Conservation (phyloP, 331 rosid genomes). For the Malus hybrid region DNA sequence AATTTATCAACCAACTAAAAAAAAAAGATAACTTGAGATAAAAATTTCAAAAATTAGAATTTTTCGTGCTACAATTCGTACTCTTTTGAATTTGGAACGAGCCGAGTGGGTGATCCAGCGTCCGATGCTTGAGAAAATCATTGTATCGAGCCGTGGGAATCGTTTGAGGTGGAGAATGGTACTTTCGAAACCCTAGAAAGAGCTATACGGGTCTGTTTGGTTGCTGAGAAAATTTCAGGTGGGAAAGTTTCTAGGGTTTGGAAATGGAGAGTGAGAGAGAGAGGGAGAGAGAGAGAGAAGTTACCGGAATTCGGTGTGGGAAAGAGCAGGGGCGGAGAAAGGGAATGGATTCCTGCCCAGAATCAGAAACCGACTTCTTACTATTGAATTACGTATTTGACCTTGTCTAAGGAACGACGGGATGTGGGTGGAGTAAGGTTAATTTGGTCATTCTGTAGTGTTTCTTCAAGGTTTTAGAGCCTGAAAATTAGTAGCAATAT, state of each 20-base stretch:
- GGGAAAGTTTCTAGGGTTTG: not conserved
- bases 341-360: not conserved
- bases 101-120: slow-evolving; percentile 21
- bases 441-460: not conserved
- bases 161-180: not conserved
- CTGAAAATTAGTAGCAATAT: not conserved
- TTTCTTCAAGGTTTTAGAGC: not conserved
- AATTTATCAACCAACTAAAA: not conserved
- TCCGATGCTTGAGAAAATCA: slow-evolving; percentile 30
- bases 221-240: not conserved
- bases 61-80: not conserved
- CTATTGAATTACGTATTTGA: not conserved
- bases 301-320: not conserved
- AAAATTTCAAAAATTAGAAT: not conserved
- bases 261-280: not conserved
- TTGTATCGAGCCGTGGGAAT: not conserved
- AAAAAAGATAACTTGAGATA: not conserved
- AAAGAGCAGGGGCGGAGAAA: not conserved
- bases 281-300: not conserved
- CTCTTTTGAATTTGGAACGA: slow-evolving; percentile 15
- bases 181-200: not conserved
- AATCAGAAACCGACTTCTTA: not conserved
- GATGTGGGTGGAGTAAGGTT: not conserved
- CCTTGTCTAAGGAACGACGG: not conserved
- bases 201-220: not conserved